Base-by-base conservation (phyloP, 2,329 filamentous ascomycete genomes). In the Alternaria incomplexa region DNA sequence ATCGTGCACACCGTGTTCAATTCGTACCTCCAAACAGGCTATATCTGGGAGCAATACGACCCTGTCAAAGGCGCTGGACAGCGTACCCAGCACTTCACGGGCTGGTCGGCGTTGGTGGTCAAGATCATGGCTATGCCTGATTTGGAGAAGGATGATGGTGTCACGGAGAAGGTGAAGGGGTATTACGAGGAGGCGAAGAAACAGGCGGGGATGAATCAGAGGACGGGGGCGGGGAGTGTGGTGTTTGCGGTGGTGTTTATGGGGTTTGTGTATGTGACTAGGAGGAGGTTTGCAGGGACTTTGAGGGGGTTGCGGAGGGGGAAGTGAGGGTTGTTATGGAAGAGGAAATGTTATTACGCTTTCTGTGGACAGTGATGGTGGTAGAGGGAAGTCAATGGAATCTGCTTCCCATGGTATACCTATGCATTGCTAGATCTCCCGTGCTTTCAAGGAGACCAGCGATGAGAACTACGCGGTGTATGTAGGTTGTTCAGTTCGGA, bases 21-120 rank as follows among this genome's bases (percentile, higher is more conserved):
- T 56, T 90, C 90, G 75, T 98, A 93, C 93, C 83, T 89, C 75
- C 87, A 91, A 76, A 98, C 95, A 0, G 93, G 94, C n/a, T 97
- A 97, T 77, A 93, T 93, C 0, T 99, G 95, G 95, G 96, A 99
- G 82, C 96, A 99, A 82, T 99, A 98, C 81, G 93, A 97, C 79
- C 93, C 94, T 0, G 93, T 97, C 70, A 97, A 92, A 3, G 96
- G 96, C 47, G 87, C 88, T 56, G 96, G 96, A n/a, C 95, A 98
- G 83, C 88, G 96, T 48, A 98, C 93, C 5, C 93, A 97, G 84
- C 94, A 97, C 81, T 99, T 98, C 79, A 97, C 96, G 0, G 96
- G 96, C 54, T 99, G 96, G 96, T 98, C 96, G n/a, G 97, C 93
- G 79, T 83, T 98, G 80, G 92, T 98, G 52, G 94, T 98, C 48